Evolutionary conservation across 495 filamentous ascomycete genomes (phyloP).

Genomic region (Gamarada debralockiae): DNA sequence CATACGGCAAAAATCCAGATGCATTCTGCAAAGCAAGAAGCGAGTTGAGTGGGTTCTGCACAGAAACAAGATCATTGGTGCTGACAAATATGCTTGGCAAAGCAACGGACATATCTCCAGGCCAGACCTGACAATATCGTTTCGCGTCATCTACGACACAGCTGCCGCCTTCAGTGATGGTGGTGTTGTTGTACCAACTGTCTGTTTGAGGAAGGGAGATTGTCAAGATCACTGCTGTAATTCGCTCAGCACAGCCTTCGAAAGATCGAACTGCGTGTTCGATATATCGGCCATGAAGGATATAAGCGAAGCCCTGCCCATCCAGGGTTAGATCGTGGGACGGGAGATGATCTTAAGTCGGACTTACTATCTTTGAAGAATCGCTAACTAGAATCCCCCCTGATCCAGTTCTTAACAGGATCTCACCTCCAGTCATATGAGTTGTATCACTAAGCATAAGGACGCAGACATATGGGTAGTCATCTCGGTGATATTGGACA

Average conservation of each 20-base stretch:
- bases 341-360: too few species aligned
- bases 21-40: background rate
- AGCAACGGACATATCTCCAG: slow-evolving; percentile 59
- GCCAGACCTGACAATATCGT: slow-evolving; percentile 52
- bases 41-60: slow-evolving; percentile 52
- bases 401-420: too few species aligned
- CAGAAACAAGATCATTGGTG: slow-evolving; percentile 53
- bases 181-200: slow-evolving; percentile 11
- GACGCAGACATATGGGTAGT: too few species aligned
- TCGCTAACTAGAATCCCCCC: too few species aligned
- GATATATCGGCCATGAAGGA: too few species aligned
- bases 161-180: slow-evolving; percentile 7
- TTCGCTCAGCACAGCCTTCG: background rate
- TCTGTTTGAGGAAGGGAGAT: background rate
- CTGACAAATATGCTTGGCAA: slow-evolving; percentile 56
- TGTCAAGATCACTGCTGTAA: too few species aligned
- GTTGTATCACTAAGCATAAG: background rate
- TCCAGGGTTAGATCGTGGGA: too few species aligned
- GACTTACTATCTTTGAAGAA: too few species aligned
- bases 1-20: slow-evolving; percentile 6
- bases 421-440: too few species aligned
- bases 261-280: too few species aligned
- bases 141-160: slow-evolving; percentile 59
- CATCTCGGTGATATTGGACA: background rate
- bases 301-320: too few species aligned